Evolutionary conservation across 495 filamentous ascomycete species (phyloP).

Genomic region (Talaromyces adpressus): DNA sequence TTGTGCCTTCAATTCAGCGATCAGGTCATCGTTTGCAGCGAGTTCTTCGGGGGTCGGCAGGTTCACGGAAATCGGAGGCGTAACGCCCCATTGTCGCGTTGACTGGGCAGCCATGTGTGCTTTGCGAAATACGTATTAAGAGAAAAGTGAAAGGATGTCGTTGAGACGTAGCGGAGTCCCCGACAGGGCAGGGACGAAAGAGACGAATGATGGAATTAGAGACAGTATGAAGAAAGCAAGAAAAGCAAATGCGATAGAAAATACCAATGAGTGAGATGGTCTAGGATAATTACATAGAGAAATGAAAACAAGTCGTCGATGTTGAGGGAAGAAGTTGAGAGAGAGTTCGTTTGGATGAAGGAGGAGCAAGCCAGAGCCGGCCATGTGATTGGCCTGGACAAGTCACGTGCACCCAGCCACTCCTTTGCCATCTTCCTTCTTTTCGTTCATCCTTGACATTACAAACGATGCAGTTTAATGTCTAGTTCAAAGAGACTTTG

Average conservation of each 20-base stretch:
- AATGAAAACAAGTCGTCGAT: background rate
- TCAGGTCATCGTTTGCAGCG: slow-evolving; percentile 64
- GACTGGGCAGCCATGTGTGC: slow-evolving; percentile 34
- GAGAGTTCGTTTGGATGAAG: background rate
- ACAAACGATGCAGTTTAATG: no score
- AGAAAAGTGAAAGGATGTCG: background rate
- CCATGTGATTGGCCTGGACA: background rate
- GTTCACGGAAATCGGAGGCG: slow-evolving; percentile 69
- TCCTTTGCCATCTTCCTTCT: background rate
- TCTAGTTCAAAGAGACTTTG: no score
- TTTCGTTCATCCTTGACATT: no score
- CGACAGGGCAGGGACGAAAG: background rate
- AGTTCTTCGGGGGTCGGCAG: slow-evolving; percentile 71
- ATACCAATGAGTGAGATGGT: background rate
- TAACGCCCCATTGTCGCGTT: slow-evolving; percentile 67
- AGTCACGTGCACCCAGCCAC: background rate
- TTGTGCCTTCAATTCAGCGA: slow-evolving; percentile 71
- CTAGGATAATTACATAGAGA: background rate
- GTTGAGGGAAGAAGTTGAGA: background rate
- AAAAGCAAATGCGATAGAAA: background rate
- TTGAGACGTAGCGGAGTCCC: background rate
- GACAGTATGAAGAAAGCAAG: background rate
- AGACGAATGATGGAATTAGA: background rate
- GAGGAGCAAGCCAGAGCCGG: background rate
- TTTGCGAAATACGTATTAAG: background rate